Conservation (phyloP, 2,329 filamentous ascomycete genomes). For the Cordyceps farinosa region DNA sequence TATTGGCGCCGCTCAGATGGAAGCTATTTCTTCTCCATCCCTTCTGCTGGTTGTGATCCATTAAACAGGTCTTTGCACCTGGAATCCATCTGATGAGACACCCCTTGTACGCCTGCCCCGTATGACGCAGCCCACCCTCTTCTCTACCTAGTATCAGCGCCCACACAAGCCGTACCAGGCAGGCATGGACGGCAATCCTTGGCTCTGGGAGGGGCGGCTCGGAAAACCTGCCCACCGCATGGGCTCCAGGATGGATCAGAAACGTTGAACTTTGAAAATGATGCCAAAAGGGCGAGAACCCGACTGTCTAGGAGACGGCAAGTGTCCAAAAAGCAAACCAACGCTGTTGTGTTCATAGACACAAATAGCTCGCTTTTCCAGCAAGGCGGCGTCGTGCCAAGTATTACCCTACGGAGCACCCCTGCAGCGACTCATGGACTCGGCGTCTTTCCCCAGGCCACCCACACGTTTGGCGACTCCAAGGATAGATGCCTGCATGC, state of each 20-base stretch:
- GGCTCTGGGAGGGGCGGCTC: conserved; percentile 8
- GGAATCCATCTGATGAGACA: conserved; percentile 35
- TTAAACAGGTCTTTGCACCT: conserved; percentile 19
- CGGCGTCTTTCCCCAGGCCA: conserved; percentile 23
- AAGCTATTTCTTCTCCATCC: conserved; percentile 18
- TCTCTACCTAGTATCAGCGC: conserved; percentile 21
- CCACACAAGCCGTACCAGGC: conserved; percentile 23
- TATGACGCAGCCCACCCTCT: conserved; percentile 26
- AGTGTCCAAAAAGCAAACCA: neutral
- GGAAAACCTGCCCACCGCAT: conserved; percentile 15
- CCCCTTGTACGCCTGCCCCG: conserved; percentile 29
- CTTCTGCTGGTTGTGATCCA: conserved; percentile 12
- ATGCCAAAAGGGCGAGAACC: neutral
- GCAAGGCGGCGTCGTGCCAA: neutral
- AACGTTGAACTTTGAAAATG: neutral
- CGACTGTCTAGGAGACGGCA: neutral
- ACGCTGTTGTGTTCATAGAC: neutral
- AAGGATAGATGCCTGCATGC: conserved; percentile 6
- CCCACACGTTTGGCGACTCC: conserved; percentile 29
- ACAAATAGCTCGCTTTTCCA: neutral
- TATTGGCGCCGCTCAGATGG: conserved; percentile 16
- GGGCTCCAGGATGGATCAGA: conserved; percentile 16
- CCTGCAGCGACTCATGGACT: conserved; percentile 18
- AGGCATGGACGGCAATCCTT: conserved; percentile 22
- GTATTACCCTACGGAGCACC: neutral